Base-by-base conservation (phyloP, 495 filamentous ascomycete species). In the Parathielavia hyrcaniae region DNA sequence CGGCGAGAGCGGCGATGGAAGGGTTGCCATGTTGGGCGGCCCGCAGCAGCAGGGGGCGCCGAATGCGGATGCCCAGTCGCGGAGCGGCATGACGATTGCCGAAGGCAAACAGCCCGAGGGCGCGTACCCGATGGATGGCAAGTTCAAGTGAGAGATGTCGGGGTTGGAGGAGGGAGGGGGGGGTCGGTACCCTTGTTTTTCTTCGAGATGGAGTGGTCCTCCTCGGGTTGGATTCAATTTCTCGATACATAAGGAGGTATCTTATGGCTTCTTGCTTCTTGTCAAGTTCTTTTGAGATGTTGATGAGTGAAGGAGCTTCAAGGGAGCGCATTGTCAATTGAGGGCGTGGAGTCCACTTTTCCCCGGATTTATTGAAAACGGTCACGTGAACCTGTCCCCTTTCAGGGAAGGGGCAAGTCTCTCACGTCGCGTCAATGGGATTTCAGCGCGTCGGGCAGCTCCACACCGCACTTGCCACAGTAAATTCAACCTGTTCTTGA, bases 51-150 rank as follows among this genome's bases (percentile, higher is more conserved):
- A 32, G 16, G 34, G 26, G n/a, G n/a, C n/a, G 6, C 26, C 49
- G 11, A 49, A 48, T 30, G 35, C 35, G 35, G 32, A 59, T 44
- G 46, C 44, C 7, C 58, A 60, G 56, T 67, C 57, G 41, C 26
- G 45, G 14, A 52, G 62, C 10, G 56, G 58, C 19, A 55, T 61
- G 52, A 69, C 55, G 1, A 53, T 64, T 16, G 60, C 46, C 1
- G 66, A 68, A 32, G 67, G 67, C 4, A 69, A 69, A 57, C 57
- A 64, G 36, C 63, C 55, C 11, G 60, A 47, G 22, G 59, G 57
- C 9, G 43, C 61, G 44, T n/a, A 30, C 26, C 26, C 26, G 3
- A 30, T 60, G 50, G 58, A 61, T 7, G 57, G 64, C 11, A 61
- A 57, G 51, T 54, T 52, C n/a, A 53, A 49, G 43, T 50, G 39